Evolutionary conservation across 78 protist species (phyloP), one percentile per base, ranked within the genome.

Genomic region (Pigoraptor vietnamica): DNA sequence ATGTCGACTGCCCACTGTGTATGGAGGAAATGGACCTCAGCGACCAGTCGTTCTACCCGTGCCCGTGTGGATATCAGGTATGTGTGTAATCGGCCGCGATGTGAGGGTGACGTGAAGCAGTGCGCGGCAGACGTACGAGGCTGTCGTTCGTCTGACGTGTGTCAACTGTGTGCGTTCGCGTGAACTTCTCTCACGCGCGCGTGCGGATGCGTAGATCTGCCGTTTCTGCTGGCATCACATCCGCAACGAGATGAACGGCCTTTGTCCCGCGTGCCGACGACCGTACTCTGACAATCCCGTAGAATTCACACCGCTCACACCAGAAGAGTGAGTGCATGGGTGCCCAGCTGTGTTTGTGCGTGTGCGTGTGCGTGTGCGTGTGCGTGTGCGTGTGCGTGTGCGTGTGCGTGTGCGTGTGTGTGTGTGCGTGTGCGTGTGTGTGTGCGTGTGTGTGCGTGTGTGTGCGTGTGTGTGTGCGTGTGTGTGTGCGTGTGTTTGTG

Each of bases 251-350:
- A 40, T 92, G 87, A 93, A 93, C 25, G 96, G 96, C 23, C 89
- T 94, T 39, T 98, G 99, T 35, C 99, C 99, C 1, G 97, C 97
- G 33, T 98, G 99, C 87, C 39, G 99, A 36, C 48, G 81, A 56
- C 79, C 91, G 32, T 97, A 96, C 90, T 94, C 89, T 24, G 88
- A 90, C 0, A 88, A 87, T 23, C 94, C 96, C 24, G 95, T 90
- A 35, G 40, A 95, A 34, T 94, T 93, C 87, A 67, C 82, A 2
- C 90, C 95, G 32, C 87, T 90, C 0, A 40, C 93, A 0, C 24
- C 55, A 39, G 93, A 92, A 0, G 67, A 38, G 90, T 79, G 84
- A 25, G 84, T 79, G 84, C 84, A 1, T 79, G n/a, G 56, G 2
- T 40, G 56, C 14, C 56, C 56, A 40, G 25, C 25, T 19, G 56